Conservation (phyloP, 208 protist genomes). For the Acanthamoeba triangularis region DNA sequence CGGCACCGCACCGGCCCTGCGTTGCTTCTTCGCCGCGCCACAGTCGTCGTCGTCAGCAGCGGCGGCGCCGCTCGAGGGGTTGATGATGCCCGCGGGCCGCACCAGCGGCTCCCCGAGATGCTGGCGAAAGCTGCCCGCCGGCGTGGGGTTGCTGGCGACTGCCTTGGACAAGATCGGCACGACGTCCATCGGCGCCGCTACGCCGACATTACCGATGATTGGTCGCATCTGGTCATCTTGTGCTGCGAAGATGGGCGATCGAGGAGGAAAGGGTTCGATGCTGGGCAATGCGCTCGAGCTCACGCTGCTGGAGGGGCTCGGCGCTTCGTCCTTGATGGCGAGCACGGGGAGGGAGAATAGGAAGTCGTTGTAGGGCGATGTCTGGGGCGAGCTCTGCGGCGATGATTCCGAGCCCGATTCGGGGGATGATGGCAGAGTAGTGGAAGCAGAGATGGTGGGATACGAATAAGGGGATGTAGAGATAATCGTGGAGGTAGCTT, state of each 20-base stretch:
- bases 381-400: constrained; percentile 18
- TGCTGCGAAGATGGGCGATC: constrained; percentile 26
- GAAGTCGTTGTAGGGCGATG: constrained; percentile 18
- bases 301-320: neutral
- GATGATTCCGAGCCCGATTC: constrained; percentile 22
- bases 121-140: neutral
- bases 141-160: neutral
- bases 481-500: neutral
- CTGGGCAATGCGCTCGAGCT: neutral
- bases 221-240: neutral
- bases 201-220: neutral
- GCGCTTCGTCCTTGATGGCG: neutral
- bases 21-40: constrained; percentile 31
- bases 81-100: neutral
- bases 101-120: constrained; percentile 17
- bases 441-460: neutral
- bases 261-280: constrained; percentile 29
- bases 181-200: neutral
- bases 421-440: neutral
- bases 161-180: neutral
- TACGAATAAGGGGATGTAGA: neutral
- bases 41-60: neutral
- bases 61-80: constrained; percentile 10
- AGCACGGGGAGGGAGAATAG: neutral
- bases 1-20: constrained; percentile 43